Base-by-base conservation (phyloP, 306 rosid species). In the Quillaja saponaria region DNA sequence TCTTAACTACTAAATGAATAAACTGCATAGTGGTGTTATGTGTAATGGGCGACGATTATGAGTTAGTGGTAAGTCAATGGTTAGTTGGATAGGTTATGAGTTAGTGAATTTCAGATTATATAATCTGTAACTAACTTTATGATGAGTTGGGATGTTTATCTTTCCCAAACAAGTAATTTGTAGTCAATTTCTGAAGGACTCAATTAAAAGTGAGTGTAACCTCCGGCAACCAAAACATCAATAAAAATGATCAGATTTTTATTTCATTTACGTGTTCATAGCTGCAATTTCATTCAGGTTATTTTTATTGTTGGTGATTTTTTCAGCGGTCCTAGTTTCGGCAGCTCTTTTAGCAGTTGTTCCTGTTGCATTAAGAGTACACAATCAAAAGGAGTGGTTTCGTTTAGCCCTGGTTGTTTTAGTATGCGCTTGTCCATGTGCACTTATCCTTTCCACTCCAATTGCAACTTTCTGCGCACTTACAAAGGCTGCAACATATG, bases 401-500 rank as follows among this genome's bases (percentile, higher is more conserved):
- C 97, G 87, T 76, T 71, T 87, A 45, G 95, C 99, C 6, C 62
- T 94, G 64, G 97, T 94, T 42, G 85, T 94, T 67, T 65, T 94
- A 52, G 97, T 94, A 25, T 89, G 97, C 56, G 99, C 96, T 2
- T 94, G 97, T 13, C 99, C 99, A 1, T 94, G 99, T 55, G 84
- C 96, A 47, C 96, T 94, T 54, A 58, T 94, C 47, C 97, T 94
- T 53, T 94, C 99, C 14, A 87, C 99, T 0, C 99, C 99, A 10
- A 88, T 89, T 55, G 99, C 96, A 25, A 89, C 99, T 10, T 94
- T 89, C 62, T 94, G 97, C 73, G 90, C 99, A n/a, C 90, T 83
- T 61, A 80, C 97, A 1, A 85, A 73, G 76, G 99, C 99, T 25
- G 99, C 97, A 16, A 83, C 84, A 1, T 81, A 90, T 1, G 97